A percentile compares a stretch with the other conserved stretches of the same genome.
Evolutionary conservation across 805 yeast genomes (phyloP).

Genomic region (Grigorovia yakushimaensis): DNA sequence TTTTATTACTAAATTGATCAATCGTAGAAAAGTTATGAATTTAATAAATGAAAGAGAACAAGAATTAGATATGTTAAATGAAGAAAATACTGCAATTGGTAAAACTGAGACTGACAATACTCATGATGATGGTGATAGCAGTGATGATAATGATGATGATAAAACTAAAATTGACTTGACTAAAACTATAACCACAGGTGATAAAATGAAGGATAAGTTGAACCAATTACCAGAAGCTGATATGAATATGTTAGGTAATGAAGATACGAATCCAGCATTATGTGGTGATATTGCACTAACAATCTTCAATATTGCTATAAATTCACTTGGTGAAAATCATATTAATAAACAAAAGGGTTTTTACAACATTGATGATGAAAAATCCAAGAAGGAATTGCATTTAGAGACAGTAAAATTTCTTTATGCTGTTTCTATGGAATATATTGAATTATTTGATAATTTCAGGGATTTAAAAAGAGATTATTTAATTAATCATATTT

Average conservation of each 20-base stretch:
- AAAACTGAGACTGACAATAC: slow-evolving; percentile 25
- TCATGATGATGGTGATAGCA: slow-evolving; percentile 29
- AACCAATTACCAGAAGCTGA: slow-evolving; percentile 79
- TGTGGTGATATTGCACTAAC: slow-evolving; percentile 65
- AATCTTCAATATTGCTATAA: slow-evolving; percentile 57
- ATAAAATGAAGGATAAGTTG: slow-evolving; percentile 50
- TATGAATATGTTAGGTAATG: slow-evolving; percentile 71
- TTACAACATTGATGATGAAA: slow-evolving; percentile 25
- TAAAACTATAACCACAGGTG: slow-evolving; percentile 41
- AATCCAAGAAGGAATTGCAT: slow-evolving; percentile 25
- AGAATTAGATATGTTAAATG: slow-evolving; percentile 35
- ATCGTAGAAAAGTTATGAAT: slow-evolving; percentile 75
- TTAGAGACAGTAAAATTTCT: slow-evolving; percentile 23
- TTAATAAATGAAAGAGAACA: slow-evolving; percentile 68
- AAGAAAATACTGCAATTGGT: slow-evolving; percentile 4
- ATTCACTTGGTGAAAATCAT: slow-evolving; percentile 32
- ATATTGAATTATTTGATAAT: slow-evolving; percentile 53
- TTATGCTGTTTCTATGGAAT: slow-evolving; percentile 35
- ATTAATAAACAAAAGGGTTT: slow-evolving; percentile 27
- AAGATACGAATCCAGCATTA: slow-evolving; percentile 74
- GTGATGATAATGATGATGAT: slow-evolving; percentile 30
- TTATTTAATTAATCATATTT: slow-evolving; percentile 55
- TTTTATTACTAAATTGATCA: slow-evolving; percentile 72
- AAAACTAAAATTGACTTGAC: slow-evolving; percentile 18
- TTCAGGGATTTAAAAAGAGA: slow-evolving; percentile 62